Conservation (phyloP, 306 rosid genomes). For the Elaeagnus macrophylla region DNA sequence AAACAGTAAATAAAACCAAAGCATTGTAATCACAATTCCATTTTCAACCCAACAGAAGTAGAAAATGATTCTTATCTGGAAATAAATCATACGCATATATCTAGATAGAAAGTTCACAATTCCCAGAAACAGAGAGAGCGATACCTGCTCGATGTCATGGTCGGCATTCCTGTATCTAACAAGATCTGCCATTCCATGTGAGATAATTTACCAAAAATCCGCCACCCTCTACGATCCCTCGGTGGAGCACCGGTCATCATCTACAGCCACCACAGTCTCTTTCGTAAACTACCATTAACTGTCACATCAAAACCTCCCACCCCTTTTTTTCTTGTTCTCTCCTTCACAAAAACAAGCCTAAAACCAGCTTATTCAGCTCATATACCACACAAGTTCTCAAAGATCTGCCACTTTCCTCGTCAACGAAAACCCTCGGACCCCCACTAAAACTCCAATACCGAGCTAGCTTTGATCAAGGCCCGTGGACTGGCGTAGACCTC, state of each 20-base stretch:
- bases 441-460: constrained; percentile 20
- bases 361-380: constrained; percentile 22
- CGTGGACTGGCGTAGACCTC: constrained; percentile 18
- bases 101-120: neutral
- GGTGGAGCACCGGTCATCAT: constrained; percentile 88
- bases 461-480: constrained; percentile 1
- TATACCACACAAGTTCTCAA: constrained; percentile 19
- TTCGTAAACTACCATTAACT: constrained; percentile 67
- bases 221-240: constrained; percentile 84
- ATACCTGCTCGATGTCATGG: constrained; percentile 79
- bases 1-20: neutral
- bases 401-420: constrained; percentile 39
- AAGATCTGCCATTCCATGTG: constrained; percentile 99
- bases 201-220: constrained; percentile 56
- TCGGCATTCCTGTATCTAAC: constrained; percentile 82
- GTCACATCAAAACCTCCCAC: constrained; percentile 28
- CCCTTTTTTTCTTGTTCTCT: constrained; percentile 15
- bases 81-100: neutral
- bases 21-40: neutral
- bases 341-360: constrained; percentile 5
- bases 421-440: constrained; percentile 28
- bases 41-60: constrained; percentile 3
- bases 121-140: constrained; percentile 11
- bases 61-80: neutral
- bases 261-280: constrained; percentile 42